A percentile compares a stretch with the other conserved stretches of the same genome.
Evolutionary conservation across 495 filamentous ascomycete genomes (phyloP).

Genomic region (Platismatia glauca): DNA sequence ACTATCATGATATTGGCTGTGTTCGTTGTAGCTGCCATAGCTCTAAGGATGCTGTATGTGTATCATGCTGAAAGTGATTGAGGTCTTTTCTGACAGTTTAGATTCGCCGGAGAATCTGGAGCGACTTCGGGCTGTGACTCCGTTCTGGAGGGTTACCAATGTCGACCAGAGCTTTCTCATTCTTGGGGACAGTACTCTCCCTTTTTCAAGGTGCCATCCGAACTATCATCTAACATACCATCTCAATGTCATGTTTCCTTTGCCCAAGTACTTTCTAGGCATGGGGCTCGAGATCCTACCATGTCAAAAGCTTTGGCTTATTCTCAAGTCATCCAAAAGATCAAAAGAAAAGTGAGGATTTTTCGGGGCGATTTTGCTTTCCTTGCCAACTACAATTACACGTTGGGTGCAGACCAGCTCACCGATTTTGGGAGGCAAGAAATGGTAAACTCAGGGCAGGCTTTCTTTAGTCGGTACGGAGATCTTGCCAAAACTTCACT

Average conservation of each 20-base stretch:
- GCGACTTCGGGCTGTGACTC: slow-evolving; percentile 45
- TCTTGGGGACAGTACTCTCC: slow-evolving; percentile 84
- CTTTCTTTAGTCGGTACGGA: slow-evolving; percentile 64
- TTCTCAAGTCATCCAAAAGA: slow-evolving; percentile 43
- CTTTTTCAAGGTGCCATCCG: slow-evolving; percentile 58
- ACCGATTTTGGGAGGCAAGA: slow-evolving; percentile 63
- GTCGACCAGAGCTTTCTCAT: slow-evolving; percentile 50
- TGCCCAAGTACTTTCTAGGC: slow-evolving; percentile 68
- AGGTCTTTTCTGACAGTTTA: background rate
- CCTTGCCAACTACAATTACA: slow-evolving; percentile 59
- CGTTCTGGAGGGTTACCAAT: slow-evolving; percentile 54
- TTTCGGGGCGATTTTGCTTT: slow-evolving; percentile 55
- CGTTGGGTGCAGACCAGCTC: slow-evolving; percentile 65
- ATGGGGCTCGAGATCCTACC: slow-evolving; percentile 79
- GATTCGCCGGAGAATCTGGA: background rate
- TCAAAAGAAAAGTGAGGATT: slow-evolving; percentile 47
- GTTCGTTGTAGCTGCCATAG: background rate
- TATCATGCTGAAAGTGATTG: background rate
- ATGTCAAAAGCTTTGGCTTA: slow-evolving; percentile 50
- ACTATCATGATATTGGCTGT: background rate
- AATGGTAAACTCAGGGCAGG: slow-evolving; percentile 63
- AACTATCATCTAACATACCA: slow-evolving; percentile 49
- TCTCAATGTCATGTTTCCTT: slow-evolving; percentile 61
- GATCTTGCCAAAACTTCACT: slow-evolving; percentile 40
- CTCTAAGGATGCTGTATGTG: slow-evolving; percentile 7